Conservation (phyloP, 108 stramenopile species). For the Cyclotella choctawhatcheeana region DNA sequence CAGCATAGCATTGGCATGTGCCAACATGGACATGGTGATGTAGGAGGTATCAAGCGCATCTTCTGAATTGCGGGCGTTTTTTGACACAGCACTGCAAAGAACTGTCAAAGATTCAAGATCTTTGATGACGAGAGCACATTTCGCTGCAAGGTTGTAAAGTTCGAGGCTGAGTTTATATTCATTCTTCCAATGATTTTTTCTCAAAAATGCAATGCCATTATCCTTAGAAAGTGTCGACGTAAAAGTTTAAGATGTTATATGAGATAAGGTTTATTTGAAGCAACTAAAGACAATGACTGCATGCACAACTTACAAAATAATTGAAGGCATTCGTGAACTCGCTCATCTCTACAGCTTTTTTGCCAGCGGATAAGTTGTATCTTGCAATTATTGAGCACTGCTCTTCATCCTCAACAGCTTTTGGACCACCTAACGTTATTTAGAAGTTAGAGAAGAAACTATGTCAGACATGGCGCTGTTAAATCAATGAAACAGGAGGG, state of each 20-base stretch:
- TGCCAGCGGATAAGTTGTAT: slow-evolving; percentile 27
- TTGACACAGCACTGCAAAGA: slow-evolving; percentile 2
- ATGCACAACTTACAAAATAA: no score
- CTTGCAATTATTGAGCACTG: slow-evolving; percentile 11
- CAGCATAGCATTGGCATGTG: not conserved
- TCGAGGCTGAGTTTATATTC: slow-evolving; percentile 24
- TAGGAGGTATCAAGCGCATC: slow-evolving; percentile 7
- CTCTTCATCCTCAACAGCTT: not conserved
- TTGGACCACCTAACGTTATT: not conserved
- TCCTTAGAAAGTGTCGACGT: no score
- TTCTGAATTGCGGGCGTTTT: slow-evolving; percentile 1
- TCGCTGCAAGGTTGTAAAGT: slow-evolving; percentile 18
- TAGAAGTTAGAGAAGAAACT: not conserved
- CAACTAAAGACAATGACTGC: no score
- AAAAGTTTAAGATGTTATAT: no score
- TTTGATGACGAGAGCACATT: slow-evolving; percentile 9
- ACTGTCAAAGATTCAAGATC: not conserved
- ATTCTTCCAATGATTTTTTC: slow-evolving; percentile 22
- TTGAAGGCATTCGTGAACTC: slow-evolving; percentile 8
- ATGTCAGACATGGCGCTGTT: not conserved
- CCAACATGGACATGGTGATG: not conserved
- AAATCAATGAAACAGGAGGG: not conserved
- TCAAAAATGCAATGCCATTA: slow-evolving; percentile 32
- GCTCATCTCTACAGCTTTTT: slow-evolving; percentile 34
- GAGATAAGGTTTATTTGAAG: no score